phyloP scores from a whole-genome alignment of 169 alveolate genomes.

The Plasmodium blacklocki region DNA sequence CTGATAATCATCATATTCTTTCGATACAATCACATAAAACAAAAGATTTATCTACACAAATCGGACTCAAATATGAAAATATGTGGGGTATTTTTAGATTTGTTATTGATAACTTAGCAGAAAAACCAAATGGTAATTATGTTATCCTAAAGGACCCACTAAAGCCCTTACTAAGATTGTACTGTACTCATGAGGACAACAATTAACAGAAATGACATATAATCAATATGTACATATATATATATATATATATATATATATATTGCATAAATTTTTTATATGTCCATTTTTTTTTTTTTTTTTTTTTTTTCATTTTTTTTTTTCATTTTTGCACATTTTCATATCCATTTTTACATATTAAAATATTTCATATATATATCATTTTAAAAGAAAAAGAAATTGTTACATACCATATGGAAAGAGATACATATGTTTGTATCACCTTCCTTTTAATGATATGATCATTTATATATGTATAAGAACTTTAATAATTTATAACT shows the following conservation, averaged over 20 bases:
- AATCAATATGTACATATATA: too few species aligned
- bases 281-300: background rate
- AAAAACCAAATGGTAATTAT: conserved; percentile 92
- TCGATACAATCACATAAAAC: conserved; percentile 92
- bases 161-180: conserved; percentile 90
- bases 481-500: too few species aligned
- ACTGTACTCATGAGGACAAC: conserved; percentile 90
- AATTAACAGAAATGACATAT: conserved; percentile 18
- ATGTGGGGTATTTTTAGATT: conserved; percentile 93
- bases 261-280: too few species aligned
- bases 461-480: too few species aligned
- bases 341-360: background rate
- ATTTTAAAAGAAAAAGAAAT: too few species aligned
- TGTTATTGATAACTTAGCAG: conserved; percentile 85
- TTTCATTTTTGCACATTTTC: background rate
- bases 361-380: too few species aligned
- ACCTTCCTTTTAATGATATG: too few species aligned
- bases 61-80: conserved; percentile 91
- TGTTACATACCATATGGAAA: too few species aligned
- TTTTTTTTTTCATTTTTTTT: background rate
- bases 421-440: too few species aligned
- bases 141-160: conserved; percentile 91
- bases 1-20: conserved; percentile 87
- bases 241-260: too few species aligned
- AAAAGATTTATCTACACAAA: conserved; percentile 91